A percentile compares a stretch with the other conserved stretches of the same genome.
Conservation (phyloP, 1,284 basidiomycete genomes). For the Albatrellus sp. region DNA sequence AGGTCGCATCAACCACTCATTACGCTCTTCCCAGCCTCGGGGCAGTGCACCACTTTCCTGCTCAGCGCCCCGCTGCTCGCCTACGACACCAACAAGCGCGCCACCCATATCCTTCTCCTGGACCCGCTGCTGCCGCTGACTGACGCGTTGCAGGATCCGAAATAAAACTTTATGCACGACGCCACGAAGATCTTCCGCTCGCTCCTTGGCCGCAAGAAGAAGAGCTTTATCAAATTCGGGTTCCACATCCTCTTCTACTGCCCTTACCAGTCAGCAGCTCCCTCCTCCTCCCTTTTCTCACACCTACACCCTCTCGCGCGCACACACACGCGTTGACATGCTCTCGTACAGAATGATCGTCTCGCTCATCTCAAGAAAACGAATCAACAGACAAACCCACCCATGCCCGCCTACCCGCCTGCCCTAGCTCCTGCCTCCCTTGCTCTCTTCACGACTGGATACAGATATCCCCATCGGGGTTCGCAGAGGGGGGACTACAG, state of each 20-base stretch:
- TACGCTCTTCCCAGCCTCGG: constrained; percentile 84
- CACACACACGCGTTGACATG: neutral
- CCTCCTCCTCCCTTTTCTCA: neutral
- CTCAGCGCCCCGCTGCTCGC: constrained; percentile 86
- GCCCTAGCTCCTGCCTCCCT: too few species aligned
- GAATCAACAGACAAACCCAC: too few species aligned
- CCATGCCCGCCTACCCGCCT: too few species aligned
- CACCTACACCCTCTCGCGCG: constrained; percentile 1
- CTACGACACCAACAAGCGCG: constrained; percentile 92
- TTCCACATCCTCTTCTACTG: constrained; percentile 96
- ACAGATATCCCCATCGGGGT: too few species aligned
- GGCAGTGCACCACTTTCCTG: constrained; percentile 92
- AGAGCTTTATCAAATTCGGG: constrained; percentile 92
- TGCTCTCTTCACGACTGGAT: too few species aligned
- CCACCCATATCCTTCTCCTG: neutral
- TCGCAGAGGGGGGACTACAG: too few species aligned
- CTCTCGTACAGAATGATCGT: constrained; percentile 56
- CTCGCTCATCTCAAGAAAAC: constrained; percentile 72
- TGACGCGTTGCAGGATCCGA: too few species aligned
- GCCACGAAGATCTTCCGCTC: constrained; percentile 99
- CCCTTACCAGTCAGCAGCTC: constrained; percentile 69
- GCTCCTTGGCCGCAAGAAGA: constrained; percentile 89
- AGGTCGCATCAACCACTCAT: too few species aligned
- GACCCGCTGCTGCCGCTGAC: too few species aligned
- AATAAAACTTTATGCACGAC: constrained; percentile 98